phyloP scores from a whole-genome alignment of 208 protist genomes.

The Blechomonas ayalai region DNA sequence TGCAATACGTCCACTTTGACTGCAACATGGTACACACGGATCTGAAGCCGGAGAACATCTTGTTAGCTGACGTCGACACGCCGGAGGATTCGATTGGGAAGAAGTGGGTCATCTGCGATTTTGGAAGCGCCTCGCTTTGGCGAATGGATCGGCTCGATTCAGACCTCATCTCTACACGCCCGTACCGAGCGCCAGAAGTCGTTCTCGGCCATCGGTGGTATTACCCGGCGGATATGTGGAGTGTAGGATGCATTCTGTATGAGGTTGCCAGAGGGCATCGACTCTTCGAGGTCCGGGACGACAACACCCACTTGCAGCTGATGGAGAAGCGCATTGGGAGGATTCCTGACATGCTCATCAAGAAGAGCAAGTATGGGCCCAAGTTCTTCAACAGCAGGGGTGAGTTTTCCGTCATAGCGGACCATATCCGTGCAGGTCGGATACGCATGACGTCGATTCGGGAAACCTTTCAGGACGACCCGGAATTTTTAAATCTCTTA shows the following conservation, averaged over 20 bases:
- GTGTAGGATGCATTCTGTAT: constrained; percentile 89
- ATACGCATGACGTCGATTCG: constrained; percentile 22
- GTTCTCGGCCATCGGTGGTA: constrained; percentile 83
- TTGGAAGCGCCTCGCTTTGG: constrained; percentile 81
- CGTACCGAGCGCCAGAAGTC: constrained; percentile 90
- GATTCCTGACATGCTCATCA: constrained; percentile 44
- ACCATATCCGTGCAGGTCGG: constrained; percentile 28
- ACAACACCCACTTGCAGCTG: constrained; percentile 74
- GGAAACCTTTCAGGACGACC: constrained; percentile 45
- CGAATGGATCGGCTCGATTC: constrained; percentile 57
- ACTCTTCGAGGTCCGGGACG: constrained; percentile 87
- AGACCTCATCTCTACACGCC: constrained; percentile 84
- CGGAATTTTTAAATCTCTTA: constrained; percentile 53
- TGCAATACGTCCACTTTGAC: constrained; percentile 73
- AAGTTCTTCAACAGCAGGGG: constrained; percentile 54
- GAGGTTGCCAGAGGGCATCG: constrained; percentile 88
- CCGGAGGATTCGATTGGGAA: constrained; percentile 37
- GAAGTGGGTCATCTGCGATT: constrained; percentile 79
- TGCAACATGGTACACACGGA: constrained; percentile 94
- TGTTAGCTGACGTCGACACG: constrained; percentile 55
- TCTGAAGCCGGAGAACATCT: constrained; percentile 96
- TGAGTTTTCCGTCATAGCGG: constrained; percentile 28
- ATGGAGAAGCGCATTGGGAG: constrained; percentile 64
- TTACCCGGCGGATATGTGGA: constrained; percentile 93
- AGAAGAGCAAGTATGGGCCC: constrained; percentile 25